These are phyloP conservation scores for Eurotiales sp. DNA, from an alignment of 2,329 filamentous ascomycete genomes.

Conservation along the genomic window DNA sequence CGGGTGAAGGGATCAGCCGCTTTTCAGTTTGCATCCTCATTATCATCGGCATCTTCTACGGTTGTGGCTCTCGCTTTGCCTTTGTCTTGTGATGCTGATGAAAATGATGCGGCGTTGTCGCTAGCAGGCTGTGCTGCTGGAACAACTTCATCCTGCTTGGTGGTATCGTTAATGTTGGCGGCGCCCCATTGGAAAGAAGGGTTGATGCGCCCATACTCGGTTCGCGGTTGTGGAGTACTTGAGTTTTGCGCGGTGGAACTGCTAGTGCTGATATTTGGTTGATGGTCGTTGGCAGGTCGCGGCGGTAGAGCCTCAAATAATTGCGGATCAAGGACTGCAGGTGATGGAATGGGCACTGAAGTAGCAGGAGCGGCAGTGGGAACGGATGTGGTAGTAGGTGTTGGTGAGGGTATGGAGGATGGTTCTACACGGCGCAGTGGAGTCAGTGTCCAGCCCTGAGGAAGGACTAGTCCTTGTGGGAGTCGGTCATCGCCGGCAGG, in stretches of 20 bases:
- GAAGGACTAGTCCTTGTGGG: slow-evolving; percentile 50
- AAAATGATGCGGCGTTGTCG: not conserved
- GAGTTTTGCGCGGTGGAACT: not conserved
- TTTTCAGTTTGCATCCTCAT: not conserved
- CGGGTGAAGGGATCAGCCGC: too few species aligned
- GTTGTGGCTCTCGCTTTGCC: slow-evolving; percentile 32
- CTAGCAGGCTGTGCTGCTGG: slow-evolving; percentile 17
- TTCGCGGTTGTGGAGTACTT: not conserved
- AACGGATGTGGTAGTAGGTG: not conserved
- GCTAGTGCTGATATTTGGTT: not conserved
- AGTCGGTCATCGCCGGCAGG: slow-evolving; percentile 43
- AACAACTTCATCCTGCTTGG: slow-evolving; percentile 28
- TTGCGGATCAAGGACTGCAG: slow-evolving; percentile 3
- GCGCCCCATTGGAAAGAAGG: slow-evolving; percentile 5
- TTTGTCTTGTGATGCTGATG: slow-evolving; percentile 23
- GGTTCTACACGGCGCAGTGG: slow-evolving; percentile 38
- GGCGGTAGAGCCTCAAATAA: not conserved
- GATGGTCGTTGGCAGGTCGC: not conserved
- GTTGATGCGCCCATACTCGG: not conserved
- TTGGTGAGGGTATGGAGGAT: not conserved
- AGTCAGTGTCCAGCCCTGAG: slow-evolving; percentile 51
- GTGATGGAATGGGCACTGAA: not conserved
- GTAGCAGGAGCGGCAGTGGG: not conserved
- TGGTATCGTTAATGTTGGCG: slow-evolving; percentile 5
- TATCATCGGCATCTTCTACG: slow-evolving; percentile 34